A percentile compares a stretch with the other conserved stretches of the same genome.
These are phyloP conservation scores for Phycomyces blakesleeanus DNA, from an alignment of 192 early-diverging fungal genomes.

Conservation along the genomic window DNA sequence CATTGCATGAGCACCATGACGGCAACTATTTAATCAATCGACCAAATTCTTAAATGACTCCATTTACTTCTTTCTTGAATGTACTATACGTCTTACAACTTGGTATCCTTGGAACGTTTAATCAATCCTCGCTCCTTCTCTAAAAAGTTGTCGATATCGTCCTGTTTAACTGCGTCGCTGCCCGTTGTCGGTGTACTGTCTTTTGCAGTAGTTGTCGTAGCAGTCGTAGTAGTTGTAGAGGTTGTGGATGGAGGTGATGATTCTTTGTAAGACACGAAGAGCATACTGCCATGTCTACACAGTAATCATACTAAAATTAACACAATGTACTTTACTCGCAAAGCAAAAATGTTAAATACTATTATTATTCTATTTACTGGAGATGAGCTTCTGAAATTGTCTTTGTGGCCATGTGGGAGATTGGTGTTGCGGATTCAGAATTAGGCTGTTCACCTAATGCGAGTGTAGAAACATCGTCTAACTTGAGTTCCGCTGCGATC, in stretches of 20 bases:
- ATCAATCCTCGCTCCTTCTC: slow-evolving; percentile 83
- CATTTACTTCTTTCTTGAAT: too few species aligned
- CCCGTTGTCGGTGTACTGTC: slow-evolving; percentile 26
- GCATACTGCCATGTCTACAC: slow-evolving; percentile 51
- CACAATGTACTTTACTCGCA: background rate
- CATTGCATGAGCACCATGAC: slow-evolving; percentile 78
- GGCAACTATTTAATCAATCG: slow-evolving; percentile 52
- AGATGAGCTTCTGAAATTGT: slow-evolving; percentile 8
- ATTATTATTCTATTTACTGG: background rate
- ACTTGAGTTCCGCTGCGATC: slow-evolving; percentile 6
- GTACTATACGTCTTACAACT: slow-evolving; percentile 58
- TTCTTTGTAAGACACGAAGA: slow-evolving; percentile 44
- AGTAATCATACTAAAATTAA: background rate
- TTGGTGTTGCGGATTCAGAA: background rate
- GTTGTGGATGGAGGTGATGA: slow-evolving; percentile 10
- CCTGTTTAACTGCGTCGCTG: slow-evolving; percentile 45
- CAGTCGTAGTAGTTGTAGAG: slow-evolving; percentile 13
- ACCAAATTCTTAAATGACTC: slow-evolving; percentile 1
- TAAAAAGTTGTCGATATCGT: slow-evolving; percentile 76
- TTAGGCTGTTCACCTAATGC: slow-evolving; percentile 4
- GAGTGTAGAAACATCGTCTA: background rate
- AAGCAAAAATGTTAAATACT: background rate
- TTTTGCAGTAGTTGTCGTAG: slow-evolving; percentile 14
- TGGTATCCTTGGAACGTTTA: slow-evolving; percentile 68
- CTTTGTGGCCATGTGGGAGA: background rate